Evolutionary conservation across 768 basidiomycete species (phyloP), one percentile per base, ranked within the genome.

Genomic region (Hygrocybe coccinea): DNA sequence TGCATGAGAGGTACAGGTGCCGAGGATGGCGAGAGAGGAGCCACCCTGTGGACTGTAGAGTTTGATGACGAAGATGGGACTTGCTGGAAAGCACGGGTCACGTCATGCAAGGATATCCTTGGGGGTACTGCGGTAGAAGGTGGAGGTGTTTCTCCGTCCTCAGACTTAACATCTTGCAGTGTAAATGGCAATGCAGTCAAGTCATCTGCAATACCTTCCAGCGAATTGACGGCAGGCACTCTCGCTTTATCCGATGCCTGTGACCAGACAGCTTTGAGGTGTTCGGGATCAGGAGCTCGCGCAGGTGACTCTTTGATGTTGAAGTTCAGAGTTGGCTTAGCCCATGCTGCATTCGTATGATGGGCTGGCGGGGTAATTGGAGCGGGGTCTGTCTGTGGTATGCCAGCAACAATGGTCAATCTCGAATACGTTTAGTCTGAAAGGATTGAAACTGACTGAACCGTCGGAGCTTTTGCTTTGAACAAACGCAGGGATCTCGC

Each of bases 51-150:
- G 36, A 75, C 64, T 11, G 77, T 65, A 44, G 77, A 69, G 46
- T 66, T 79, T 12, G 79, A 68, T 14, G 81, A 77, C 2, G 87
- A 76, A 8, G 81, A 72, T 2, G 90, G 90, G 24, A 92, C 91
- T 69, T 86, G 86, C 65, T 93, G 91, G 72, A 93, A 93, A 19
- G 90, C 89, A 56, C 87, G 83, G 11, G 87, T 90, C 34, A 91
- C 89, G 54, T 93, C 91, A 55, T 86, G 84, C 37, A 86, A 70
- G 2, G 89, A 89, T 82, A 91, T 88, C 38, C 87, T 83, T 15
- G 85, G 85, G 22, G 87, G 79, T 21, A 80, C 75, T 24, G 79
- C 74, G 4, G 79, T 74, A 7, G 74, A 69, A 21, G 86, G 83
- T 12, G 88, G 88, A 2, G 89, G 87, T 2, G 87, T 89, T 66